Conservation (phyloP, 768 basidiomycete genomes). For the Heimioporus sp. region DNA sequence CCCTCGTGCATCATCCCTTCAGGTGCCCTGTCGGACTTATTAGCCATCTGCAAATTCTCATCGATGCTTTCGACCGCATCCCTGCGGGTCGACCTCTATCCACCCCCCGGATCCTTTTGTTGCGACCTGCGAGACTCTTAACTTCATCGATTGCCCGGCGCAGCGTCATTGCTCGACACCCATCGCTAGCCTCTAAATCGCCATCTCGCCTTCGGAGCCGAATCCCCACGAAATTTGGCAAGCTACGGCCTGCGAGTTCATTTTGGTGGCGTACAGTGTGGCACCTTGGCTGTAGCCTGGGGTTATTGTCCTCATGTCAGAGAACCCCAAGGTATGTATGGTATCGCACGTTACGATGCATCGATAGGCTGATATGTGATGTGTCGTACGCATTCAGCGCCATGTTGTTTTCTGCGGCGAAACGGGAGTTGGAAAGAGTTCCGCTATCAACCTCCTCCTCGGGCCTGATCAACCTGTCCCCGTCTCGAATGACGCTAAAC, state of each 20-base stretch:
- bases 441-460: conserved; percentile 25
- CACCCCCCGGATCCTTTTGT: background rate
- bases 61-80: conserved; percentile 1
- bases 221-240: no score
- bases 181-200: background rate
- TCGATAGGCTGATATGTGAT: conserved; percentile 1
- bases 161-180: background rate
- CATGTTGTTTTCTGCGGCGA: conserved; percentile 26
- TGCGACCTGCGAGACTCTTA: no score
- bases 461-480: background rate
- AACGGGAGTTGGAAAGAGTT: conserved; percentile 26
- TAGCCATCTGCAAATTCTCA: background rate
- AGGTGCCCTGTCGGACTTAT: conserved; percentile 6
- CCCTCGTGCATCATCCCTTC: conserved; percentile 1
- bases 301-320: background rate
- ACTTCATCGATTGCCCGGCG: background rate
- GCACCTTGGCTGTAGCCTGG: background rate
- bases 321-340: conserved; percentile 10
- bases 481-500: conserved; percentile 7
- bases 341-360: background rate
- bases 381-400: background rate
- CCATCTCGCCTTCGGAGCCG: background rate
- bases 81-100: background rate
- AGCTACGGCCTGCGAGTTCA: background rate
- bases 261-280: background rate